A percentile compares a stretch with the other conserved stretches of the same genome.
Evolutionary conservation across 176 grass and related monocot genomes (phyloP).

Genomic region (Alloteropsis semialata): DNA sequence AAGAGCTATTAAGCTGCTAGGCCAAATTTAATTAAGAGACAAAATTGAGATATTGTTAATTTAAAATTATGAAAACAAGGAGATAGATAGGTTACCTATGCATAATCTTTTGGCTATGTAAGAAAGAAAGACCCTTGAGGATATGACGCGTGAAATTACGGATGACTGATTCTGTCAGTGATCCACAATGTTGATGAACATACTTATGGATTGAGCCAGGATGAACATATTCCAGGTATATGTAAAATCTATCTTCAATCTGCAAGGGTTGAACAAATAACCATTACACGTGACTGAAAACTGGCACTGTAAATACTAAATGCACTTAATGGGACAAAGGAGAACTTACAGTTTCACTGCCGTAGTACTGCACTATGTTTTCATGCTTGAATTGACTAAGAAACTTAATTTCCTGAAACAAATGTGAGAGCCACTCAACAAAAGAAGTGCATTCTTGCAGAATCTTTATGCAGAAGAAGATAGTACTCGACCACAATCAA

Average conservation of each 20-base stretch:
- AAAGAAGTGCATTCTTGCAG: constrained; percentile 4
- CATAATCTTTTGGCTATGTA: constrained; percentile 94
- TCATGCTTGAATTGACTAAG: constrained; percentile 98
- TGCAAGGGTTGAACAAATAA: constrained; percentile 11
- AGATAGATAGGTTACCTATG: constrained; percentile 33
- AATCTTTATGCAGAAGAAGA: constrained; percentile 30
- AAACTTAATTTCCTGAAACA: constrained; percentile 94
- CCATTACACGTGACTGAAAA: constrained; percentile 32
- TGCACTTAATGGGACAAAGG: not conserved
- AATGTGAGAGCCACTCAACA: constrained; percentile 29
- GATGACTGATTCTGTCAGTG: constrained; percentile 89
- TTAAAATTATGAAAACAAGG: not conserved
- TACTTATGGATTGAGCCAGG: constrained; percentile 98
- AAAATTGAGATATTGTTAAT: not conserved
- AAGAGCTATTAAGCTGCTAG: not conserved
- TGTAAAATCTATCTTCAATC: constrained; percentile 86
- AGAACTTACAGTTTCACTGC: constrained; percentile 87
- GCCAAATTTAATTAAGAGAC: not conserved
- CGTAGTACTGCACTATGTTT: constrained; percentile 98
- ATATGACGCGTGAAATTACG: constrained; percentile 98
- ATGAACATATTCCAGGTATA: constrained; percentile 97
- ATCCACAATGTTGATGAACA: constrained; percentile 81
- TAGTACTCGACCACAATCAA: not conserved
- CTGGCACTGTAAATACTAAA: constrained; percentile 3
- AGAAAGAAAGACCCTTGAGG: constrained; percentile 79